These are phyloP conservation scores for Musa balbisiana DNA, from an alignment of 202 grass and related monocot genomes.

Conservation along the genomic window DNA sequence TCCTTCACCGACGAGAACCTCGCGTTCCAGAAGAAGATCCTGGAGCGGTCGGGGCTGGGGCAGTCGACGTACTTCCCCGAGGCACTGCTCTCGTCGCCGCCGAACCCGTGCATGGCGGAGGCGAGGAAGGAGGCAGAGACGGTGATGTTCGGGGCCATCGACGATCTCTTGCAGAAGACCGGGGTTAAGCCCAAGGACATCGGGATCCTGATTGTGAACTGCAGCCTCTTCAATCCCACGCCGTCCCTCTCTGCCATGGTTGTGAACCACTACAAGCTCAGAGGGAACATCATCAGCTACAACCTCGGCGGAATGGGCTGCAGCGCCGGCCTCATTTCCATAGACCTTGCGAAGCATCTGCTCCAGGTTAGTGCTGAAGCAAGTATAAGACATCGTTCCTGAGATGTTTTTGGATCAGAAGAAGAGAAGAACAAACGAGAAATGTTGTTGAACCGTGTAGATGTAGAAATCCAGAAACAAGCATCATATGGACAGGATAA, in stretches of 20 bases:
- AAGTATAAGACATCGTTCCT: too few relatives aligned
- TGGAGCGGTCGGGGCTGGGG: slow-evolving; percentile 16
- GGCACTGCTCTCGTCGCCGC: neutral
- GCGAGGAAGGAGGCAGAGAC: slow-evolving; percentile 16
- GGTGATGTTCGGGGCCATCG: slow-evolving; percentile 22
- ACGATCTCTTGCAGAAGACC: slow-evolving; percentile 11
- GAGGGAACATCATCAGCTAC: slow-evolving; percentile 17
- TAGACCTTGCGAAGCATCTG: slow-evolving; percentile 17
- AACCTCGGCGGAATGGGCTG: slow-evolving; percentile 22
- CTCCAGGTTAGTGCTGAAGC: slow-evolving; percentile 1
- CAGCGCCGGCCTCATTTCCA: slow-evolving; percentile 22
- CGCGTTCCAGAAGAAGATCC: slow-evolving; percentile 20
- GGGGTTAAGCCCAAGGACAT: slow-evolving; percentile 6
- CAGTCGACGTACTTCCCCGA: slow-evolving; percentile 13
- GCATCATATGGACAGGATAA: too few relatives aligned
- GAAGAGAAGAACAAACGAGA: too few relatives aligned
- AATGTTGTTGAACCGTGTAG: too few relatives aligned
- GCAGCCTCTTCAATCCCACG: slow-evolving; percentile 21
- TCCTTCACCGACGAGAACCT: too few relatives aligned
- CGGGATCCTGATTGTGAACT: slow-evolving; percentile 13
- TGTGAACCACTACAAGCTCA: slow-evolving; percentile 15
- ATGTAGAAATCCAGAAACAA: too few relatives aligned
- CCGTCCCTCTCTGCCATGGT: slow-evolving; percentile 19
- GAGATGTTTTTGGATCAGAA: too few relatives aligned
- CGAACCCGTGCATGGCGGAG: slow-evolving; percentile 15